Conservation (phyloP, 2,329 filamentous ascomycete species). For the Dactylellina leptospora region DNA sequence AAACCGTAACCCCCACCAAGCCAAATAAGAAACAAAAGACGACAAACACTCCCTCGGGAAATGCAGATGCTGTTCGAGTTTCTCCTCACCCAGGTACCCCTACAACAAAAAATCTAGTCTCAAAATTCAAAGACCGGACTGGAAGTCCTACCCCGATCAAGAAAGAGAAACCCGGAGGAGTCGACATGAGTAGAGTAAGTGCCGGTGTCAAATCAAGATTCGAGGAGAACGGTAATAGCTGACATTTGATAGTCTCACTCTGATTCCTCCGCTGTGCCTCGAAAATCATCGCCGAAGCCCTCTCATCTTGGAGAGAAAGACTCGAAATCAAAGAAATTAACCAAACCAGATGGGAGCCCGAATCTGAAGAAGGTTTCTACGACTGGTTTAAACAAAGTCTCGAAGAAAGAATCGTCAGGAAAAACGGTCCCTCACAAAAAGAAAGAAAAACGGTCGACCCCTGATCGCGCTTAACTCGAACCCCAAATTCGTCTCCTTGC, state of each 20-base stretch:
- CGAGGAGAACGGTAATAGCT: not conserved
- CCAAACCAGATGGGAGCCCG: slow-evolving; percentile 42
- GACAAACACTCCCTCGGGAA: slow-evolving; percentile 35
- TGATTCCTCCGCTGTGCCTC: slow-evolving; percentile 14
- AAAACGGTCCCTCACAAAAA: slow-evolving; percentile 42
- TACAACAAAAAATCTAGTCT: slow-evolving; percentile 41
- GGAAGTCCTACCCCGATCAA: slow-evolving; percentile 45
- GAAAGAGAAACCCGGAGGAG: slow-evolving; percentile 35
- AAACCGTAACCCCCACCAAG: slow-evolving; percentile 39
- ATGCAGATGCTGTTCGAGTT: slow-evolving; percentile 27
- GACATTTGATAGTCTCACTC: slow-evolving; percentile 37
- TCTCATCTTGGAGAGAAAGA: slow-evolving; percentile 36
- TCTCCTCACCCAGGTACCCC: slow-evolving; percentile 46
- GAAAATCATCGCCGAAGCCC: slow-evolving; percentile 36
- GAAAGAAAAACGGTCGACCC: slow-evolving; percentile 42
- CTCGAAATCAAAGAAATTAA: slow-evolving; percentile 33
- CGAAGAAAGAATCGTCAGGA: slow-evolving; percentile 40
- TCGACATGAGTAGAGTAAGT: slow-evolving; percentile 36
- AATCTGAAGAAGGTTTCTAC: slow-evolving; percentile 40
- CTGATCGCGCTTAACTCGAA: slow-evolving; percentile 21
- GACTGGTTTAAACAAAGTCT: slow-evolving; percentile 17
- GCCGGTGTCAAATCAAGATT: no score
- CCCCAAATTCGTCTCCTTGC: not conserved
- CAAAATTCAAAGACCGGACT: slow-evolving; percentile 43
- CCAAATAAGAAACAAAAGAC: slow-evolving; percentile 50